phyloP scores from a whole-genome alignment of 2,329 filamentous ascomycete genomes.

The Pyrenochaeta sp. region DNA sequence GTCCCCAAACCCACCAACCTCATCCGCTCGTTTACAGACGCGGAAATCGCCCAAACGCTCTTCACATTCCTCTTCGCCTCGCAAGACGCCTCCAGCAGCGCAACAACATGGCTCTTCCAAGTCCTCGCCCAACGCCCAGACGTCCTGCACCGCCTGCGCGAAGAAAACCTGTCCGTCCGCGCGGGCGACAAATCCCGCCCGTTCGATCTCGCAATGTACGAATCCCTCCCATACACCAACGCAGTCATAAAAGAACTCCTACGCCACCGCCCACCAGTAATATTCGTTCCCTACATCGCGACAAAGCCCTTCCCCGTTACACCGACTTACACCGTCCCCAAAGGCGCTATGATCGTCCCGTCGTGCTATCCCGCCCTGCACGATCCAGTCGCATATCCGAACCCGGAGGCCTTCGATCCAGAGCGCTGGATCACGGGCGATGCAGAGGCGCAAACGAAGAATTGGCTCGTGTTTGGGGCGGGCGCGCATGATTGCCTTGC shows the following conservation, averaged over 20 bases:
- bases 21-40: slow-evolving; percentile 84
- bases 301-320: slow-evolving; percentile 95
- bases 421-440: slow-evolving; percentile 90
- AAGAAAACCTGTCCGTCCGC: slow-evolving; percentile 81
- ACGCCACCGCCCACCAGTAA: slow-evolving; percentile 89
- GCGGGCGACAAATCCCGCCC: slow-evolving; percentile 74
- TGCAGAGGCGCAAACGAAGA: slow-evolving; percentile 90
- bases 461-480: slow-evolving; percentile 95
- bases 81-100: slow-evolving; percentile 93
- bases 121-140: slow-evolving; percentile 89
- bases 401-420: slow-evolving; percentile 87
- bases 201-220: slow-evolving; percentile 82
- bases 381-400: slow-evolving; percentile 88
- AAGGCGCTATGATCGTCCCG: slow-evolving; percentile 93
- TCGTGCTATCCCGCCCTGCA: slow-evolving; percentile 88
- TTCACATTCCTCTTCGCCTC: slow-evolving; percentile 97
- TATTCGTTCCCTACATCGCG: slow-evolving; percentile 92
- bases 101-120: slow-evolving; percentile 93
- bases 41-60: slow-evolving; percentile 88
- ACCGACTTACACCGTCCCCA: slow-evolving; percentile 83
- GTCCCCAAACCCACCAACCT: slow-evolving; percentile 83
- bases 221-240: slow-evolving; percentile 86
- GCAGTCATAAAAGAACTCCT: slow-evolving; percentile 74
- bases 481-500: slow-evolving; percentile 95
- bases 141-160: slow-evolving; percentile 82